Evolutionary conservation across 257 asterid genomes (phyloP).

Genomic region (Ilex aquifolium): DNA sequence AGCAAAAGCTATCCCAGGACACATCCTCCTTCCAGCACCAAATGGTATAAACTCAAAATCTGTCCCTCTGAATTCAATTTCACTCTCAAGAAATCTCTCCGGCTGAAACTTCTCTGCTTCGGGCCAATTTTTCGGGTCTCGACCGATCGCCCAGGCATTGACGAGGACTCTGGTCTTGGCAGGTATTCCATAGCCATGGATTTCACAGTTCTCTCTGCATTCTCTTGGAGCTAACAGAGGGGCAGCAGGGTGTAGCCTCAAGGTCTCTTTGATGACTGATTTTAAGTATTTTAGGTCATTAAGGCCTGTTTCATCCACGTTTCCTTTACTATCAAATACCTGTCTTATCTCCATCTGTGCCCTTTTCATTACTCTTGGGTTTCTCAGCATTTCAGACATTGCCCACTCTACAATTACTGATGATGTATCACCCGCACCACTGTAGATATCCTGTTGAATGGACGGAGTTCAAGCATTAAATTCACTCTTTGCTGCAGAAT

Average conservation of each 20-base stretch:
- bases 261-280: constrained; percentile 30
- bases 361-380: constrained; percentile 22
- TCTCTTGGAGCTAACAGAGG: constrained; percentile 28
- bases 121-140: constrained; percentile 24
- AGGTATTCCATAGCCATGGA: constrained; percentile 27
- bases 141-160: constrained; percentile 19
- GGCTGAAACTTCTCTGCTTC: constrained; percentile 36
- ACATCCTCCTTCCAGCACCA: constrained; percentile 30
- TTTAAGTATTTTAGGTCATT: constrained; percentile 22
- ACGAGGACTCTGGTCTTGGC: constrained; percentile 16
- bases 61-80: constrained; percentile 27
- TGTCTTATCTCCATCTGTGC: constrained; percentile 24
- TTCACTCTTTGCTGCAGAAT: too few relatives aligned
- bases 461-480: too few relatives aligned
- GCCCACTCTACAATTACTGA: constrained; percentile 36
- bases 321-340: constrained; percentile 13
- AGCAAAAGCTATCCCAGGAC: constrained; percentile 20
- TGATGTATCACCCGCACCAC: too few relatives aligned
- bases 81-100: constrained; percentile 23
- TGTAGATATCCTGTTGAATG: too few relatives aligned
- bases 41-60: constrained; percentile 27
- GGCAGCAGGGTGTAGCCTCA: constrained; percentile 34
- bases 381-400: constrained; percentile 31
- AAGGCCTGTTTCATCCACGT: constrained; percentile 15
- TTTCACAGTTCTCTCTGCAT: constrained; percentile 22